These are phyloP conservation scores for Gentiana macrophylla DNA, from an alignment of 257 asterid genomes.

Conservation along the genomic window DNA sequence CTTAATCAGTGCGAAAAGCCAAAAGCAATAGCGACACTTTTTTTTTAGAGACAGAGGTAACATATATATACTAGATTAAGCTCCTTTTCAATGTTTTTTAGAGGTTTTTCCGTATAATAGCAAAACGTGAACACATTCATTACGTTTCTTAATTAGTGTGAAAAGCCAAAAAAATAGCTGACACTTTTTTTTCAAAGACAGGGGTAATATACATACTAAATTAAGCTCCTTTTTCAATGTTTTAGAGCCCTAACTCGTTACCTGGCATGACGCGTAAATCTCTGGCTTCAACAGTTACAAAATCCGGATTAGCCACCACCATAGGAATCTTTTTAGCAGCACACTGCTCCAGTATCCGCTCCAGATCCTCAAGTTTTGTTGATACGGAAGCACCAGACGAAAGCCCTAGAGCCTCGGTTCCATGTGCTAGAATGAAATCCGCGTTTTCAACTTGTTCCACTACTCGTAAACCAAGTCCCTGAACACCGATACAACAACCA, in stretches of 20 bases:
- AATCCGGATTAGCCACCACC: slow-evolving; percentile 99
- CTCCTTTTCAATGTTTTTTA: no score
- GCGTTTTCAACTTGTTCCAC: slow-evolving; percentile 72
- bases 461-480: slow-evolving; percentile 84
- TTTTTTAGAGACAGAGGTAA: no score
- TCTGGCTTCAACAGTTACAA: slow-evolving; percentile 91
- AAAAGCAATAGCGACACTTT: no score
- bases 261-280: slow-evolving; percentile 93
- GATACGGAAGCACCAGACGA: slow-evolving; percentile 66
- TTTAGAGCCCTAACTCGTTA: slow-evolving; percentile 9
- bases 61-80: no score
- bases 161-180: no score
- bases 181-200: no score
- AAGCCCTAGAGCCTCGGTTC: slow-evolving; percentile 92
- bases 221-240: no score
- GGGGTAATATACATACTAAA: no score
- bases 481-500: slow-evolving; percentile 15
- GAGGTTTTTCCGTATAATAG: no score
- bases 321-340: slow-evolving; percentile 72
- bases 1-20: no score
- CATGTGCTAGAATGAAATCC: slow-evolving; percentile 82
- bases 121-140: no score
- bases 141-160: no score
- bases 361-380: slow-evolving; percentile 61
- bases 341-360: slow-evolving; percentile 62